Evolutionary conservation across 2,329 filamentous ascomycete species (phyloP).

Genomic region (Colletotrichum spinosum): DNA sequence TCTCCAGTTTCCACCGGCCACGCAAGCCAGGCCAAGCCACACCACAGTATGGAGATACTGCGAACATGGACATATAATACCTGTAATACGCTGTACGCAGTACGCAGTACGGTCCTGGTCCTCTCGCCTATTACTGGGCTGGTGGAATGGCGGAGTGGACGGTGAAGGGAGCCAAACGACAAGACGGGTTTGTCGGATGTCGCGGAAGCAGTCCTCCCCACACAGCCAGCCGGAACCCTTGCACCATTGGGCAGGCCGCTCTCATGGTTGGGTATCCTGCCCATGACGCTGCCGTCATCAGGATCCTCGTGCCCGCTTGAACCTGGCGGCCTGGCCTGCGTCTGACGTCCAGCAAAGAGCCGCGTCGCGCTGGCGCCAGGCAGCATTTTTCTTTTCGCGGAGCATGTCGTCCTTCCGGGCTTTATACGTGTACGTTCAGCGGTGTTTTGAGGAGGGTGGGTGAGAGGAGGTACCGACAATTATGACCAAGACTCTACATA

Average conservation of each 20-base stretch:
- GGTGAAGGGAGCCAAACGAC: slow-evolving; percentile 27
- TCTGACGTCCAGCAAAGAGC: slow-evolving; percentile 10
- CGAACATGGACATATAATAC: no score
- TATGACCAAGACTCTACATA: background rate
- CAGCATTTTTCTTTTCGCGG: slow-evolving; percentile 6
- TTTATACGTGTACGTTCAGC: no score
- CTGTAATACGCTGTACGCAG: background rate
- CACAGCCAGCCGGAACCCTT: slow-evolving; percentile 2
- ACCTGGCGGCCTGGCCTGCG: background rate
- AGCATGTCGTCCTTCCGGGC: slow-evolving; percentile 2
- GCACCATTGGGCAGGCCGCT: slow-evolving; percentile 8
- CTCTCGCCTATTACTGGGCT: background rate
- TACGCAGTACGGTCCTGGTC: background rate
- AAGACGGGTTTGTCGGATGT: slow-evolving; percentile 35
- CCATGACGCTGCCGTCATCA: slow-evolving; percentile 22
- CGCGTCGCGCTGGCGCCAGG: slow-evolving; percentile 15
- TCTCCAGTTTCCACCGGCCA: no score
- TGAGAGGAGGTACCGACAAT: background rate
- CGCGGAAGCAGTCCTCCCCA: slow-evolving; percentile 29
- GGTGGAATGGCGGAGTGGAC: background rate
- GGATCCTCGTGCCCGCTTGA: slow-evolving; percentile 19
- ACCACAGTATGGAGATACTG: no score
- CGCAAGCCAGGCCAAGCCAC: no score
- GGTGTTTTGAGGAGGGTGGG: background rate
- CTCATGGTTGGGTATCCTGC: background rate